Conservation (phyloP, 2,329 filamentous ascomycete species). For the Nigrospora oryzae region DNA sequence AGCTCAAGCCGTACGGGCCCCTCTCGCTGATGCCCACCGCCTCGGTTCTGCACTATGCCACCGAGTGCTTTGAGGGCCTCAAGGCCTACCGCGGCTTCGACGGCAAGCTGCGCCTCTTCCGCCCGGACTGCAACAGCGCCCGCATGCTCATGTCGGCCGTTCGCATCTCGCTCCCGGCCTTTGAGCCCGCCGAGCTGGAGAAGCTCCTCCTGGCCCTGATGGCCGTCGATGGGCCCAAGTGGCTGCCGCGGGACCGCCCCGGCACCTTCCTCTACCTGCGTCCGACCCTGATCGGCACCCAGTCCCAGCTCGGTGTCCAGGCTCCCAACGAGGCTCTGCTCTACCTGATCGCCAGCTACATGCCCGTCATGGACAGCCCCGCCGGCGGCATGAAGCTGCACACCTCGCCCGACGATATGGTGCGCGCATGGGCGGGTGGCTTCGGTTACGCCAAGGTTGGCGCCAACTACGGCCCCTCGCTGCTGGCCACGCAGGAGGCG, state of each 20-base stretch:
- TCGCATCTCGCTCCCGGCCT: conserved; percentile 58
- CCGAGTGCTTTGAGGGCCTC: conserved; percentile 65
- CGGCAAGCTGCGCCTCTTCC: conserved; percentile 56
- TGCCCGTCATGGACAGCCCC: conserved; percentile 46
- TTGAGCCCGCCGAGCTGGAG: conserved; percentile 53
- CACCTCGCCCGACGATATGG: conserved; percentile 71
- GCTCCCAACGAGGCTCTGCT: conserved; percentile 75
- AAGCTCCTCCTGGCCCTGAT: conserved; percentile 58
- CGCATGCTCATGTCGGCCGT: conserved; percentile 39
- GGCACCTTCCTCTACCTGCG: conserved; percentile 77
- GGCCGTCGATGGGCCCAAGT: conserved; percentile 65
- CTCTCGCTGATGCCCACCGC: conserved; percentile 61
- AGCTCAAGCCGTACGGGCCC: conserved; percentile 58
- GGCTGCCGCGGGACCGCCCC: conserved; percentile 63
- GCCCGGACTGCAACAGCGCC: conserved; percentile 52
- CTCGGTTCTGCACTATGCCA: conserved; percentile 65
- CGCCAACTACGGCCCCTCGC: conserved; percentile 83
- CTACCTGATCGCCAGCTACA: conserved; percentile 67
- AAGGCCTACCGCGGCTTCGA: conserved; percentile 68
- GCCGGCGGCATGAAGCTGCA: conserved; percentile 61
- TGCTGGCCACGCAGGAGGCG: conserved; percentile 72
- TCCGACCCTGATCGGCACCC: conserved; percentile 79
- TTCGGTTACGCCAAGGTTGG: conserved; percentile 90
- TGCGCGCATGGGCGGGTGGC: conserved; percentile 87
- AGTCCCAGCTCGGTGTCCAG: conserved; percentile 71